These are phyloP conservation scores for Morella rubra DNA, from an alignment of 306 rosid genomes.

Conservation along the genomic window DNA sequence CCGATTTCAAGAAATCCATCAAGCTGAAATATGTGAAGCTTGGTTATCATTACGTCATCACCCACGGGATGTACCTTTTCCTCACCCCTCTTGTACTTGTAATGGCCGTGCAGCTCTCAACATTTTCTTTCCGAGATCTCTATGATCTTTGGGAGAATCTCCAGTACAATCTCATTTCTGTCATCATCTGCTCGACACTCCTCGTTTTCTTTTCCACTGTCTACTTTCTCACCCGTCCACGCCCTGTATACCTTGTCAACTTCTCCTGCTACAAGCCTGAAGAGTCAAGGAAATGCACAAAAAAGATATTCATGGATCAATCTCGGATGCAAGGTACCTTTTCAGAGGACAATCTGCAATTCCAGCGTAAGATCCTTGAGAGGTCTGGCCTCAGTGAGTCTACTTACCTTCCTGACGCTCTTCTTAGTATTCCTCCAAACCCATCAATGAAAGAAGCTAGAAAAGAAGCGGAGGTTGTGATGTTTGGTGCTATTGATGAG, in stretches of 20 bases:
- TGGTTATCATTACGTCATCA: slow-evolving; percentile 83
- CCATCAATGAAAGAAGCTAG: slow-evolving; percentile 92
- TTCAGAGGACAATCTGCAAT: slow-evolving; percentile 60
- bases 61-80: slow-evolving; percentile 84
- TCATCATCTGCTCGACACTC: slow-evolving; percentile 66
- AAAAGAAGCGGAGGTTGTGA: slow-evolving; percentile 81
- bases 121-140: slow-evolving; percentile 65
- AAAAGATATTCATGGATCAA: slow-evolving; percentile 73
- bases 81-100: slow-evolving; percentile 65
- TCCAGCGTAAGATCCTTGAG: slow-evolving; percentile 85
- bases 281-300: slow-evolving; percentile 65
- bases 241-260: slow-evolving; percentile 71
- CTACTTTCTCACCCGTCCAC: slow-evolving; percentile 76
- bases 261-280: slow-evolving; percentile 92
- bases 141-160: slow-evolving; percentile 80
- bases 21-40: slow-evolving; percentile 86
- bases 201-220: slow-evolving; percentile 78
- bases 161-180: slow-evolving; percentile 69
- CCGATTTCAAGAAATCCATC: slow-evolving; percentile 80
- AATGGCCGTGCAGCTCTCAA: slow-evolving; percentile 70
- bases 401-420: slow-evolving; percentile 87
- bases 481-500: slow-evolving; percentile 89
- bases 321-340: slow-evolving; percentile 61
- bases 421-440: slow-evolving; percentile 85
- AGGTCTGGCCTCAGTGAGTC: slow-evolving; percentile 86